phyloP scores from a whole-genome alignment of 2,329 filamentous ascomycete genomes.

The Ophiostoma ips region DNA sequence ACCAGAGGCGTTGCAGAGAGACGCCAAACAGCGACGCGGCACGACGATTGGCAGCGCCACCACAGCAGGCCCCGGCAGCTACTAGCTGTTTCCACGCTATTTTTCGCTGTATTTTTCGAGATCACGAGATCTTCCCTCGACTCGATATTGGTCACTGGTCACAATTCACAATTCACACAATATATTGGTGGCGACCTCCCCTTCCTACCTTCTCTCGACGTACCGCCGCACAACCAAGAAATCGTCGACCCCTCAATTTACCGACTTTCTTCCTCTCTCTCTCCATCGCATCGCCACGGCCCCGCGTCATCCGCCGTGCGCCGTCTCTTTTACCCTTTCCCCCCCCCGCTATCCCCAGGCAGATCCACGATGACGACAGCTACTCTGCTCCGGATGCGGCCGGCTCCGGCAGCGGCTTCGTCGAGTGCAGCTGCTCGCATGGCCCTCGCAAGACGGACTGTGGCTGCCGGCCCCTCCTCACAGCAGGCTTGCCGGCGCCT shows the following conservation, averaged over 20 bases:
- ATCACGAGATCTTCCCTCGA: constrained; percentile 3
- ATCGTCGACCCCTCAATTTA: background rate
- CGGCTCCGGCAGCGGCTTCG: constrained; percentile 1
- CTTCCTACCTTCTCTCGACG: background rate
- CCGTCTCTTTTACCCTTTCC: too few species aligned
- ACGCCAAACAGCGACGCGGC: background rate
- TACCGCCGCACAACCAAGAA: background rate
- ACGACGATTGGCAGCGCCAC: background rate
- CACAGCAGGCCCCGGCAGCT: background rate
- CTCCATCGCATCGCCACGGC: background rate
- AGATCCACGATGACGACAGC: constrained; percentile 6
- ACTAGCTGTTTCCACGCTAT: constrained; percentile 1
- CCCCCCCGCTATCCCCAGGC: background rate
- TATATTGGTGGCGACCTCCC: background rate
- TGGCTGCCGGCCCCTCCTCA: background rate
- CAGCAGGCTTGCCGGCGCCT: constrained; percentile 4
- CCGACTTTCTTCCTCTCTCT: background rate
- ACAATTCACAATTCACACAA: too few species aligned
- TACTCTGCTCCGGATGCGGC: constrained; percentile 9
- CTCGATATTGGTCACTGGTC: background rate
- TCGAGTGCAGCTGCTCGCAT: background rate
- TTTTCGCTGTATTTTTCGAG: constrained; percentile 4
- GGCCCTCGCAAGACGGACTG: constrained; percentile 2
- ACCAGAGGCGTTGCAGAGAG: background rate
- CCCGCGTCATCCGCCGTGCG: constrained; percentile 5